Conservation (phyloP, 768 basidiomycete species). For the Galerina sulciceps region DNA sequence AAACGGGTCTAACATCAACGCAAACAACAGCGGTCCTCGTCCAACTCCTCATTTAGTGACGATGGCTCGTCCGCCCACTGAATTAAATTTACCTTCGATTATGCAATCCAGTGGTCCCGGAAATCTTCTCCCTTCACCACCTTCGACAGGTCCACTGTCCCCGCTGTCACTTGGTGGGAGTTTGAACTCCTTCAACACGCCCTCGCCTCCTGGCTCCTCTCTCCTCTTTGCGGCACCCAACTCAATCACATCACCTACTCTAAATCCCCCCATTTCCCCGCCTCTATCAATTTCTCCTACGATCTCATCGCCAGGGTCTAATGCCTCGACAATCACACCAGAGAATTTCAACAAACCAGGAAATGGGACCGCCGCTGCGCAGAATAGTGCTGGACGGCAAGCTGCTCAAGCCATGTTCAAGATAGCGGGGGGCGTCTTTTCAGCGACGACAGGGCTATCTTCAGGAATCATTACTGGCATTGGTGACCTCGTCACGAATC, state of each 20-base stretch:
- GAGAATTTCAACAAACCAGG: background rate
- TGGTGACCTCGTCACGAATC: constrained; percentile 18
- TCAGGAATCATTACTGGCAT: constrained; percentile 4
- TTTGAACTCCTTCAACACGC: background rate
- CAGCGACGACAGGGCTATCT: constrained; percentile 8
- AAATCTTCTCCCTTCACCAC: background rate
- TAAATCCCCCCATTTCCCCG: constrained; percentile 9
- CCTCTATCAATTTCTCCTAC: constrained; percentile 13
- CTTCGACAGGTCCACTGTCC: constrained; percentile 6
- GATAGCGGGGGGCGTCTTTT: constrained; percentile 15
- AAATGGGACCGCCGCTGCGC: background rate
- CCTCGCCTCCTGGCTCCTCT: constrained; percentile 21
- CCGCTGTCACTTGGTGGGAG: constrained; percentile 10
- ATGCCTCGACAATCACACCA: background rate
- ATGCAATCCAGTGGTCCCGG: background rate
- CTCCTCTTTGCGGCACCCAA: constrained; percentile 18
- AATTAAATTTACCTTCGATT: background rate
- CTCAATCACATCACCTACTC: constrained; percentile 9
- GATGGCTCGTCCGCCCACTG: constrained; percentile 19
- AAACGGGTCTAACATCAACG: background rate
- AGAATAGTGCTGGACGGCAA: constrained; percentile 1
- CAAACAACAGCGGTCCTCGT: constrained; percentile 5
- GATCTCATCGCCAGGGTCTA: constrained; percentile 10
- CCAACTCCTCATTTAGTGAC: constrained; percentile 21
- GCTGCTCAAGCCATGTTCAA: constrained; percentile 15